Conservation (phyloP, 306 rosid genomes). For the Trifolium fragiferum region DNA sequence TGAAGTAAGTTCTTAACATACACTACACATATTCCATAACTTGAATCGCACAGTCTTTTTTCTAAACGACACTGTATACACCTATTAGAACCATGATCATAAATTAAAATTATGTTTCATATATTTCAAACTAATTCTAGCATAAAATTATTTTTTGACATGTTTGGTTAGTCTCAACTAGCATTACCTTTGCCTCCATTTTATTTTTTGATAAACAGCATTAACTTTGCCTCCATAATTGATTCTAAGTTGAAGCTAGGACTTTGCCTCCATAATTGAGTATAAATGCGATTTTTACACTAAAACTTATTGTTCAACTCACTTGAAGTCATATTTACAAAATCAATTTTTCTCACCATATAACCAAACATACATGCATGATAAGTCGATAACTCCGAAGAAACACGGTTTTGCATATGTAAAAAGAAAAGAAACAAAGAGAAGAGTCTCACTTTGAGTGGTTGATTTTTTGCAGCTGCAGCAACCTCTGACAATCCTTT, state of each 20-base stretch:
- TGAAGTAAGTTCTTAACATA: neutral
- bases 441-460: constrained; percentile 51
- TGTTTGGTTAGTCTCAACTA: too few species aligned
- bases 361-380: too few species aligned
- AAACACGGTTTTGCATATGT: neutral
- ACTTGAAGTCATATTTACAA: too few species aligned
- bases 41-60: neutral
- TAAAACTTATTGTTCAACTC: too few species aligned
- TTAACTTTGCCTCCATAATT: too few species aligned
- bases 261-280: too few species aligned
- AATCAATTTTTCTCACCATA: too few species aligned
- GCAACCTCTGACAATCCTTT: constrained; percentile 77
- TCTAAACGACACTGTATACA: neutral
- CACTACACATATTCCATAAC: neutral
- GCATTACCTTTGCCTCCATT: too few species aligned
- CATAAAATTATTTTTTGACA: too few species aligned
- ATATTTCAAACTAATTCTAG: neutral
- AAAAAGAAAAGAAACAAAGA: neutral
- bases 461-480: constrained; percentile 62
- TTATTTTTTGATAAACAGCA: too few species aligned
- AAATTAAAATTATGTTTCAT: neutral
- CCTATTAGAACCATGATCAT: neutral
- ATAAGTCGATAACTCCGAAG: neutral
- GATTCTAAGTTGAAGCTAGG: too few species aligned
- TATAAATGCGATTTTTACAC: too few species aligned